phyloP scores from a whole-genome alignment of 148 eudicot species.

The Vaccinium vitisidaea region DNA sequence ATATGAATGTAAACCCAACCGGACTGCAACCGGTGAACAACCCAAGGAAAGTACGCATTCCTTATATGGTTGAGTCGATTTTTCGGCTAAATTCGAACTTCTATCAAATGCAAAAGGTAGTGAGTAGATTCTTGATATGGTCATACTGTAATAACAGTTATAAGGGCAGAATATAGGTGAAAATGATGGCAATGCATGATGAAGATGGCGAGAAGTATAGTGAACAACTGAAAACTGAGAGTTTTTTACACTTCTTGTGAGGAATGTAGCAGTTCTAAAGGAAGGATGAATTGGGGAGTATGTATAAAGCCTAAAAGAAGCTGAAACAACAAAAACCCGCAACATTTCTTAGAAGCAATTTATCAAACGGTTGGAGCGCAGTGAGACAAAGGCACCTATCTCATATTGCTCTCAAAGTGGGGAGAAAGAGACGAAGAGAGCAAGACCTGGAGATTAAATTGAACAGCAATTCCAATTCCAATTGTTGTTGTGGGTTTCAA shows the following conservation, averaged over 20 bases:
- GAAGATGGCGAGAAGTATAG: neutral
- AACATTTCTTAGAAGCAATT: neutral
- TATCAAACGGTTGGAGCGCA: constrained; percentile 7
- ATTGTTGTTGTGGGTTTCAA: no score
- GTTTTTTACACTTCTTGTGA: neutral
- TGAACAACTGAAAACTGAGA: neutral
- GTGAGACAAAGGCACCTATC: neutral
- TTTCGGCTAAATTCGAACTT: neutral
- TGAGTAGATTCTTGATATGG: neutral
- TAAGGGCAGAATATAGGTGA: neutral
- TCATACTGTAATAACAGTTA: neutral
- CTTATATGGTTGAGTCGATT: neutral
- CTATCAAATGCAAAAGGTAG: neutral
- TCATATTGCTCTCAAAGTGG: neutral
- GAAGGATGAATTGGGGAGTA: neutral
- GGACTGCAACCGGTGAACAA: neutral
- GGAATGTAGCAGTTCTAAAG: neutral
- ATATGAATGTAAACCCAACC: neutral
- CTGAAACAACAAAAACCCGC: neutral
- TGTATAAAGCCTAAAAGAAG: neutral
- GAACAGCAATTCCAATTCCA: no score
- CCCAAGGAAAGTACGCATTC: neutral
- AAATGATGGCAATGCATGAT: neutral
- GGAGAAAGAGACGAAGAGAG: neutral
- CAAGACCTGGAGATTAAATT: neutral